Base-by-base conservation (phyloP, 345 rosid species). In the Eucalyptus regnans region DNA sequence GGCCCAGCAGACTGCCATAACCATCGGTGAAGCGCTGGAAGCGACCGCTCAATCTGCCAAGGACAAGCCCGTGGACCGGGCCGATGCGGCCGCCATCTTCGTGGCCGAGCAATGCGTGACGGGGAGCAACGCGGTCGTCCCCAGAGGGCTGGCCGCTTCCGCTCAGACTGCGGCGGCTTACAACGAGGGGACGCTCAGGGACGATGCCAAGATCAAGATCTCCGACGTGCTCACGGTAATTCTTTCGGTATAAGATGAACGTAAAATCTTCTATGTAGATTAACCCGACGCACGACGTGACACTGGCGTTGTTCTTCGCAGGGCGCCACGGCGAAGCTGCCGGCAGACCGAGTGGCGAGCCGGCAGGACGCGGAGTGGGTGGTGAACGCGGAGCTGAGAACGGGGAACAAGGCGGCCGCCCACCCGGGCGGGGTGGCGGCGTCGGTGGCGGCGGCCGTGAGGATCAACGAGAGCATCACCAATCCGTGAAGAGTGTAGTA, bases 371-470 rank as follows among this genome's bases (percentile, higher is more conserved):
- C 91, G 17, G 90, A 90, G 83, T 66, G 88, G 17, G 93, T 93
- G 86, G 86, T 62, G 37, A 87, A 46, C 16, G 93, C 92, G 13
- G 94, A 92, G 86, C 23, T 90, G 87, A 90, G 89, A 48, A 91
- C 87, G 48, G 91, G 56, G 64, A 88, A 60, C 9, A 54, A 52
- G 51, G 33, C 87, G 88, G 49, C 71, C 8, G 88, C 90, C n/a
- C 89, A 90, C 4, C 93, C 92, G 3, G 93, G 93, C 16, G 93
- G 94, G 33, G 91, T 92, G 60, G 93, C 88, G 5, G 89, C 89
- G 9, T 89, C 91, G 3, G 64, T 92, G 87, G 90, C 89, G 2
- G 90, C 92, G 1, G 93, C 93, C 1, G 93, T 90, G 43, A 89
- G 89, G 16, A 87, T 92, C 15, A 91, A 91, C 31, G 86, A 83